Base-by-base conservation (phyloP, 306 rosid species). In the Cajanus cajan region DNA sequence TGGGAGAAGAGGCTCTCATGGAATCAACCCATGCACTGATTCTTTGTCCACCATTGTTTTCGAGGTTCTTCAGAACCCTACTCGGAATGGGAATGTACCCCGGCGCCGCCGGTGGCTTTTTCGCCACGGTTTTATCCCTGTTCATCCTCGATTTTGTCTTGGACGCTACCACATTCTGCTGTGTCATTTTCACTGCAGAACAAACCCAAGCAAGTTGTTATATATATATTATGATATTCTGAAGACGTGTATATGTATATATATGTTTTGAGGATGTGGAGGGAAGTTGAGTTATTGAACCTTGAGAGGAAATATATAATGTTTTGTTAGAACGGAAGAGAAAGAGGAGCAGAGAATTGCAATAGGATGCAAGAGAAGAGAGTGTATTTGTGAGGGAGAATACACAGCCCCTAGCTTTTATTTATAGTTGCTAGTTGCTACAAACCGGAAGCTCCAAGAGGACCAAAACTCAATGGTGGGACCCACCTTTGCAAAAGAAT, bases 1-100 rank as follows among this genome's bases (percentile, higher is more conserved):
- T 87, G 0, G 98, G 98, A 44, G 98, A 94, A 28, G 98, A 94
- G 24, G 97, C 91, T 78, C 91, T 90, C 97, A 94, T 90, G 45
- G 98, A 89, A 82, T 94, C 98, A 54, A 94, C 80, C 92, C 94
- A 90, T 0, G 95, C 68, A 85, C 83, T 91, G 71, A 89, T 87
- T 87, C 90, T 86, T 13, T 80, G 88, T n/a, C 83, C 91, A 1
- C 89, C 98, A 77, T 92, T 89, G 83, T 85, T 89, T 45, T 92
- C 97, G 4, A 90, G 88, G 83, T 89, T 91, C 85, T 82, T 88
- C 39, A 89, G 48, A 45, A 90, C 68, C 58, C 82, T 85, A 69
- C 87, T 92, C 0, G 94, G 83, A 70, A 90, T 87, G 78, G 92
- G 76, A 82, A 93, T 85, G 86, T 66, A 91, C 0, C 92, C 96